Percentiles rank a stretch among this genome's conserved stretches.
Conservation (phyloP, 2,329 filamentous ascomycete species). For the Trichocomaceae sp. region DNA sequence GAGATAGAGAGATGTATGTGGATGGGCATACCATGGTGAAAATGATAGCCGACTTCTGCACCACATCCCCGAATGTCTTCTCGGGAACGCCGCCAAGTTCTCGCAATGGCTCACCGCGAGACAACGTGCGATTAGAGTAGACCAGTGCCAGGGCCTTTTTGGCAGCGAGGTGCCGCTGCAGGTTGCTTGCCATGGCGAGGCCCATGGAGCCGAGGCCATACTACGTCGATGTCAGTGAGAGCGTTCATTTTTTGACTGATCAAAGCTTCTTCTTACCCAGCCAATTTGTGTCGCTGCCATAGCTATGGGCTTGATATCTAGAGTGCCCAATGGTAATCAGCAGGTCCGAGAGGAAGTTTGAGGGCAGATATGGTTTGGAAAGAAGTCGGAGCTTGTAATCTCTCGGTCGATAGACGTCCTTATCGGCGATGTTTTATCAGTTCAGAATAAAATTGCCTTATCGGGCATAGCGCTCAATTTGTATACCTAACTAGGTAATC, state of each 20-base stretch:
- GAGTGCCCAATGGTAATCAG: background rate
- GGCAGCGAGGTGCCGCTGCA: constrained; percentile 34
- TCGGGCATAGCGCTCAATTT: no score
- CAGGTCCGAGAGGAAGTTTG: no score
- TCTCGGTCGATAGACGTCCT: no score
- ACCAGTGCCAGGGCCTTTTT: constrained; percentile 28
- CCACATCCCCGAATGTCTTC: constrained; percentile 28
- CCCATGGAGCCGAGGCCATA: constrained; percentile 43
- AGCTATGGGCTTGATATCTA: no score
- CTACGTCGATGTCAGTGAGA: constrained; percentile 14
- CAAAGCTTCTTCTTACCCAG: constrained; percentile 28
- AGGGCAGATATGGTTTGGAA: no score
- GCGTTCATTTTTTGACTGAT: constrained; percentile 7
- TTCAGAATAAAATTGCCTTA: no score
- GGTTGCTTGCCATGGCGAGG: constrained; percentile 39
- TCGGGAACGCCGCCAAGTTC: constrained; percentile 30
- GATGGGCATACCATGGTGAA: constrained; percentile 21
- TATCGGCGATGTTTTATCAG: no score
- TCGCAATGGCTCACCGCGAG: constrained; percentile 32
- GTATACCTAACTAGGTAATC: no score
- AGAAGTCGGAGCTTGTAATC: no score
- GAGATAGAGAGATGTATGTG: background rate
- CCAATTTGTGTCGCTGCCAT: constrained; percentile 24
- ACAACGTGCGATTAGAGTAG: constrained; percentile 38
- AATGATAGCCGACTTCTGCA: constrained; percentile 34